Percentiles rank a stretch among this genome's conserved stretches.
Evolutionary conservation across 2,329 filamentous ascomycete genomes (phyloP).

Genomic region (Neofusicoccum sp.): DNA sequence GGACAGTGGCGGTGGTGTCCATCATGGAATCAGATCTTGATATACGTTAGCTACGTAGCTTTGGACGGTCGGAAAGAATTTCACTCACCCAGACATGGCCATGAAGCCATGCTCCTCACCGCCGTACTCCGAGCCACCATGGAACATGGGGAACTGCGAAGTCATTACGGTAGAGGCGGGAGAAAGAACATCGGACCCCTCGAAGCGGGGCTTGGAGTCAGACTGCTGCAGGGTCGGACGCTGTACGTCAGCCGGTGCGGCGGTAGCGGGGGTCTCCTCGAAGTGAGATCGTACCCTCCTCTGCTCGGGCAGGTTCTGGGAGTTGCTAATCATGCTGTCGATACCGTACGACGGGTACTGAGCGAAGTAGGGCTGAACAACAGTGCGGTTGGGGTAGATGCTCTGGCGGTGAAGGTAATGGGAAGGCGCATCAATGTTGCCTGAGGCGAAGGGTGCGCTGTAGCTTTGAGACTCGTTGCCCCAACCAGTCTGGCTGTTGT

Average conservation of each 20-base stretch:
- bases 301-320: conserved; percentile 3
- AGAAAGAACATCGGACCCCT: conserved; percentile 30
- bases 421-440: conserved; percentile 14
- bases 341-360: conserved; percentile 18
- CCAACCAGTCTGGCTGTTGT: conserved; percentile 28
- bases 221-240: conserved; percentile 15
- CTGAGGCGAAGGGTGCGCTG: conserved; percentile 28
- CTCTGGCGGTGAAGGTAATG: conserved; percentile 13
- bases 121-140: conserved; percentile 16
- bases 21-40: conserved; percentile 7
- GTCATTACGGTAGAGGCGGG: conserved; percentile 34
- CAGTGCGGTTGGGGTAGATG: conserved; percentile 12
- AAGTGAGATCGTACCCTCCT: conserved; percentile 16
- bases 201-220: conserved; percentile 16
- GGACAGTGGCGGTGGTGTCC: background rate
- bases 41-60: background rate
- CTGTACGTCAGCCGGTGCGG: conserved; percentile 16
- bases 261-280: conserved; percentile 3
- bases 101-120: conserved; percentile 16
- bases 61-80: background rate
- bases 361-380: conserved; percentile 14
- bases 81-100: conserved; percentile 8
- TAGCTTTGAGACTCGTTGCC: conserved; percentile 30
- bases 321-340: conserved; percentile 22
- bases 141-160: conserved; percentile 19